Conservation (phyloP, 257 asterid species). For the Vinca minor region DNA sequence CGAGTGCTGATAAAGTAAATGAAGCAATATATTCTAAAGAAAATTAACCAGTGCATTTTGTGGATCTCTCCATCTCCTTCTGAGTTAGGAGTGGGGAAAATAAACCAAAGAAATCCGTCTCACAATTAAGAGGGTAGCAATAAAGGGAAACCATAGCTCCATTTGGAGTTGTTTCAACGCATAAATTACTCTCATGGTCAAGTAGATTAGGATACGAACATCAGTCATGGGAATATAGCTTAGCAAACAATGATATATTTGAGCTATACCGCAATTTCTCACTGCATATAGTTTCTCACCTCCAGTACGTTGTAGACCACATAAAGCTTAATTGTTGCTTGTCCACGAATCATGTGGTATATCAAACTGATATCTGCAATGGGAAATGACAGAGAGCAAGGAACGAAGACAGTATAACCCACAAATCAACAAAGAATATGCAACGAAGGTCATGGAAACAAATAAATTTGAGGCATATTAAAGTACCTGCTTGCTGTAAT, state of each 20-base stretch:
- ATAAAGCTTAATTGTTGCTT: slow-evolving; percentile 85
- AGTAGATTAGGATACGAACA: not conserved
- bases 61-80: not conserved
- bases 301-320: slow-evolving; percentile 97
- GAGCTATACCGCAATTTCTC: not conserved
- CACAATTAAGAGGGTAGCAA: not conserved
- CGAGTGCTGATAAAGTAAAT: no score
- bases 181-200: not conserved
- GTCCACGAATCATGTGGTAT: slow-evolving; percentile 99
- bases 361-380: slow-evolving; percentile 85
- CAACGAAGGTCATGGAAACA: slow-evolving; percentile 5
- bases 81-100: not conserved
- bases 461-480: slow-evolving; percentile 4
- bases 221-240: not conserved
- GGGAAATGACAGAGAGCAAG: slow-evolving; percentile 16
- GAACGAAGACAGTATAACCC: slow-evolving; percentile 4
- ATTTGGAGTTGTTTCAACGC: not conserved
- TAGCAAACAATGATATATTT: not conserved
- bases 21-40: no score
- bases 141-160: not conserved
- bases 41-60: not conserved
- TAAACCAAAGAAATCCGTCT: not conserved
- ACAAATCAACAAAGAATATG: slow-evolving; percentile 1
- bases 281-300: slow-evolving; percentile 36
- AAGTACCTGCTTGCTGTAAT: slow-evolving; percentile 85